A percentile compares a stretch with the other conserved stretches of the same genome.
Evolutionary conservation across 164 flowering plant species (phyloP).

Genomic region (Buxus sempervirens): DNA sequence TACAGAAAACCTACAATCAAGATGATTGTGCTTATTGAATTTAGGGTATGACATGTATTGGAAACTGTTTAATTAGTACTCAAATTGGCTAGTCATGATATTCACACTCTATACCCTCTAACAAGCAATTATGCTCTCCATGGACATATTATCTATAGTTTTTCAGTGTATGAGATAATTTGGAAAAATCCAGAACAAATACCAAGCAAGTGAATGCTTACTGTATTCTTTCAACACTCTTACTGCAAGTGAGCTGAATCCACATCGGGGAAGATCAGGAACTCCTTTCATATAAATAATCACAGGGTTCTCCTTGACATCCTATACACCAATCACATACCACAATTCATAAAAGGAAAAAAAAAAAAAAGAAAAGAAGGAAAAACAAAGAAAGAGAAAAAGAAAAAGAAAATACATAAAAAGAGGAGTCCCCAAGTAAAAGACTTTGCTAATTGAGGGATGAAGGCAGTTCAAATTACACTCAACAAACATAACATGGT

Average conservation of each 20-base stretch:
- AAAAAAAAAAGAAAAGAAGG: too few species aligned
- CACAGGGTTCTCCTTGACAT: constrained; percentile 82
- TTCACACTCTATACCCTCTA: too few species aligned
- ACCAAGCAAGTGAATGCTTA: constrained; percentile 29
- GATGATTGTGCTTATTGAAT: too few species aligned
- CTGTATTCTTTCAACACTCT: constrained; percentile 73
- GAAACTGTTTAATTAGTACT: too few species aligned
- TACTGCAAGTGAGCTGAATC: constrained; percentile 85
- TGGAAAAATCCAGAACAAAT: not conserved
- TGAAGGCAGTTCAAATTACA: not conserved
- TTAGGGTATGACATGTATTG: too few species aligned
- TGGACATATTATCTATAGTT: too few species aligned
- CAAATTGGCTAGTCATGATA: too few species aligned
- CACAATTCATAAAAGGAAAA: constrained; percentile 12
- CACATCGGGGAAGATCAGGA: constrained; percentile 83
- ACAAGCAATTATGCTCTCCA: too few species aligned
- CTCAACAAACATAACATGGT: not conserved
- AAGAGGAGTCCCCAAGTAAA: not conserved
- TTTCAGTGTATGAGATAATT: not conserved
- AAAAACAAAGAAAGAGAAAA: too few species aligned
- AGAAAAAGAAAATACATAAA: too few species aligned
- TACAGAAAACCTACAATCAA: too few species aligned
- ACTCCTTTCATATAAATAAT: constrained; percentile 96
- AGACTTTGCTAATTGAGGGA: not conserved
- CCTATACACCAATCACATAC: constrained; percentile 39